Conservation (phyloP, 2,329 filamentous ascomycete species). For the Pseudogymnoascus verrucosus region DNA sequence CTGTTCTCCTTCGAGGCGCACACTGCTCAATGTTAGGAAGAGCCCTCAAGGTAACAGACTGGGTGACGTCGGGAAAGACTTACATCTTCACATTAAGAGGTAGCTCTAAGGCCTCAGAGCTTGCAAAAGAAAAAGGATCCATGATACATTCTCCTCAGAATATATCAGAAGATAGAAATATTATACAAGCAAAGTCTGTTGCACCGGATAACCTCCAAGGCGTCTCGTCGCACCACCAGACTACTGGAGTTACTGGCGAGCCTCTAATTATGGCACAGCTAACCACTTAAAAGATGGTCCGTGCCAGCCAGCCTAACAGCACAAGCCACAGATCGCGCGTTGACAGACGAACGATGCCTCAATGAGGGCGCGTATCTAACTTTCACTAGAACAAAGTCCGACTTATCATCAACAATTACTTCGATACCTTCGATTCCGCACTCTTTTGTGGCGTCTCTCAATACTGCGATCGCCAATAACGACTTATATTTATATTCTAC, state of each 20-base stretch:
- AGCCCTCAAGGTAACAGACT: neutral
- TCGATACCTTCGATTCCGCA: neutral
- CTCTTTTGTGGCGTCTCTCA: neutral
- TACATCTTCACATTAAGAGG: slow-evolving; percentile 61
- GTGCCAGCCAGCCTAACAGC: slow-evolving; percentile 8
- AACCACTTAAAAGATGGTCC: slow-evolving; percentile 3
- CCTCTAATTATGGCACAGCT: neutral
- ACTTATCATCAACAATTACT: neutral
- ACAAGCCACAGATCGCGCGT: neutral
- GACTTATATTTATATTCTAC: neutral
- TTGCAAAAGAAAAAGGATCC: slow-evolving; percentile 95
- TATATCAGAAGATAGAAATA: neutral
- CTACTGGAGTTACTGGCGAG: neutral
- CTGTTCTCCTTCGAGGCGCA: slow-evolving; percentile 71
- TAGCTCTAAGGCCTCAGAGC: slow-evolving; percentile 74
- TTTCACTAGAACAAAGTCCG: neutral
- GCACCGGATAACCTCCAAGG: neutral
- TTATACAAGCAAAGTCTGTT: neutral
- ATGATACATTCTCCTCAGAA: slow-evolving; percentile 40
- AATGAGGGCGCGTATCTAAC: neutral
- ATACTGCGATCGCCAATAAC: neutral
- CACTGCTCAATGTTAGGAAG: slow-evolving; percentile 39
- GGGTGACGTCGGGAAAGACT: slow-evolving; percentile 20
- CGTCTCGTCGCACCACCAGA: neutral
- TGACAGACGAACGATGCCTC: neutral